phyloP scores from a whole-genome alignment of 2,329 filamentous ascomycete species.

The Davidsoniella neocaledoniae region DNA sequence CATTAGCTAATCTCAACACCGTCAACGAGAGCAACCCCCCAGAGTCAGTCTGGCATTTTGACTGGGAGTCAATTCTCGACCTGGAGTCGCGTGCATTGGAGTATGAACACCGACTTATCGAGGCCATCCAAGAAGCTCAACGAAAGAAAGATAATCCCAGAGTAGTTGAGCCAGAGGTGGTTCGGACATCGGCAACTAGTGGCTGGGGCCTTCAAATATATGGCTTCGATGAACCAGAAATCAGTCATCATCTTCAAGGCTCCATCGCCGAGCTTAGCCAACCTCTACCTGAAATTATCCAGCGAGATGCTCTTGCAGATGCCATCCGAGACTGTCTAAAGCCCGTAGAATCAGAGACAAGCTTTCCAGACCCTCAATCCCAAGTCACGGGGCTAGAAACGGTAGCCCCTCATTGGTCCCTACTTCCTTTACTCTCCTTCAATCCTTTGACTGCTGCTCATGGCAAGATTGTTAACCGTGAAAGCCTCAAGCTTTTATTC shows the following conservation, averaged over 20 bases:
- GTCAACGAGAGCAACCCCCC: slow-evolving; percentile 34
- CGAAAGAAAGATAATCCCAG: background rate
- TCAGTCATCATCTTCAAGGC: slow-evolving; percentile 30
- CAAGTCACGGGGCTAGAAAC: slow-evolving; percentile 14
- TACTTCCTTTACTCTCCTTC: slow-evolving; percentile 56
- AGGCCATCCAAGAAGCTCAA: slow-evolving; percentile 11
- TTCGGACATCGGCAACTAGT: slow-evolving; percentile 1
- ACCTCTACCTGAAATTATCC: slow-evolving; percentile 16
- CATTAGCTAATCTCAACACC: slow-evolving; percentile 38
- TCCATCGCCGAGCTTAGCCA: slow-evolving; percentile 31
- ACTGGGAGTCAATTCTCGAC: slow-evolving; percentile 50
- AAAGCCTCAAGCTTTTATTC: slow-evolving; percentile 62
- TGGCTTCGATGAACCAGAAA: slow-evolving; percentile 28
- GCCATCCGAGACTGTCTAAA: slow-evolving; percentile 18
- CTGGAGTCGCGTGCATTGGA: slow-evolving; percentile 41
- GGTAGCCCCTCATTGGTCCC: slow-evolving; percentile 38
- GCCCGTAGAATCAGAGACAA: background rate
- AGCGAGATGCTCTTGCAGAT: slow-evolving; percentile 14
- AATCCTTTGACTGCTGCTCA: slow-evolving; percentile 58
- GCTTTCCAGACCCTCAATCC: background rate
- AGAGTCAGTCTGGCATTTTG: slow-evolving; percentile 48
- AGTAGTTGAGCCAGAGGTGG: background rate
- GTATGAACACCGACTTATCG: slow-evolving; percentile 20
- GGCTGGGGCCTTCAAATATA: slow-evolving; percentile 28
- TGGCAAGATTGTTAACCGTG: slow-evolving; percentile 57